A percentile compares a stretch with the other conserved stretches of the same genome.
phyloP scores from a whole-genome alignment of 345 rosid genomes.

The Clarkia xantiana region DNA sequence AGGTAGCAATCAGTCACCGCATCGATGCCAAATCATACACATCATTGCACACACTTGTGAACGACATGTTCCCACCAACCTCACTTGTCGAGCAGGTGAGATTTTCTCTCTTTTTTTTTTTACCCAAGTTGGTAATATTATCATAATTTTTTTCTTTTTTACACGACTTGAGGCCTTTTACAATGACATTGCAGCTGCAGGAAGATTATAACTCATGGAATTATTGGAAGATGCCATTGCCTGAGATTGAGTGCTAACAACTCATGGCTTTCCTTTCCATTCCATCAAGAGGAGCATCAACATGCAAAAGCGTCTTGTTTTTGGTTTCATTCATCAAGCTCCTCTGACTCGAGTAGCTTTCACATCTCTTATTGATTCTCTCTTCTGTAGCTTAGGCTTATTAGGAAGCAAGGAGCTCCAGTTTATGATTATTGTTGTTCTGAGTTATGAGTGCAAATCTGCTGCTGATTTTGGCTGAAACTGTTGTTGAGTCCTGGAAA shows the following conservation, averaged over 20 bases:
- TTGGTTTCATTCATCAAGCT: too few species aligned
- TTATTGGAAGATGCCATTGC: constrained; percentile 61
- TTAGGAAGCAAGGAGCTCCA: too few species aligned
- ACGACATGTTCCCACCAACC: constrained; percentile 90
- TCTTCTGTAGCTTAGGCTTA: too few species aligned
- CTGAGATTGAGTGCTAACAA: constrained; percentile 28
- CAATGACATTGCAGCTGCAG: constrained; percentile 22
- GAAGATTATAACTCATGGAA: constrained; percentile 85
- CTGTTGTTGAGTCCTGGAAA: too few species aligned
- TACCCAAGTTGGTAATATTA: background rate
- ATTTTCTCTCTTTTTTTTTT: background rate
- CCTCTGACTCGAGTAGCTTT: too few species aligned
- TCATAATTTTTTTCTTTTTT: background rate
- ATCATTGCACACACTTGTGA: constrained; percentile 72
- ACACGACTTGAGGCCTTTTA: background rate
- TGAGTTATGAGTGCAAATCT: too few species aligned
- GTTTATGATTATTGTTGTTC: too few species aligned
- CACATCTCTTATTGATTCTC: too few species aligned
- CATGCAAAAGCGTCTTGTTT: too few species aligned
- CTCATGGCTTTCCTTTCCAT: background rate
- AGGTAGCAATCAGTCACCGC: constrained; percentile 77
- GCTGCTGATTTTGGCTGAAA: too few species aligned
- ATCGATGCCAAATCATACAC: constrained; percentile 66
- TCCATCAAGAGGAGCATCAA: background rate
- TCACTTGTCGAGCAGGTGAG: constrained; percentile 65